These are phyloP conservation scores for Ustilago cynodontis DNA, from an alignment of 1,284 basidiomycete genomes.

Conservation along the genomic window DNA sequence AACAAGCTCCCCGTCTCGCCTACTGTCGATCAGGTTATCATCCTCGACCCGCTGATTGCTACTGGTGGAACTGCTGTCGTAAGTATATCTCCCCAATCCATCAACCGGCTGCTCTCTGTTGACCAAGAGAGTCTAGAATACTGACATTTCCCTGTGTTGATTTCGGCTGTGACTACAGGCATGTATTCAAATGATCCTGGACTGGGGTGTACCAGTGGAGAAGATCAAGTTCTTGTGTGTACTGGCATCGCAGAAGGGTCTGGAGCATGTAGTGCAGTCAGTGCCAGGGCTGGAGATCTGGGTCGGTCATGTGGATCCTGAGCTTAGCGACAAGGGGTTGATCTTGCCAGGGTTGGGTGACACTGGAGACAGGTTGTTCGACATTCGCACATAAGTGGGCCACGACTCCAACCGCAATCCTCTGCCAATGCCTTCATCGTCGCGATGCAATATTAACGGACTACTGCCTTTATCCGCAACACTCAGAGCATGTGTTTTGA, in stretches of 20 bases:
- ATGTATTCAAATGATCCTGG: constrained; percentile 66
- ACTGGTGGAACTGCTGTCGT: constrained; percentile 91
- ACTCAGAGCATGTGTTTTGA: not conserved
- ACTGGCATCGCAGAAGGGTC: constrained; percentile 81
- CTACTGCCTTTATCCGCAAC: not conserved
- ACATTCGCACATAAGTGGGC: constrained; percentile 37
- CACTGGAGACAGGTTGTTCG: constrained; percentile 61
- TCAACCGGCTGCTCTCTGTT: not conserved
- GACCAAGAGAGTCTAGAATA: not conserved
- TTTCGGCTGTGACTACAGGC: constrained; percentile 29
- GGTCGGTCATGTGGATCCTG: constrained; percentile 60
- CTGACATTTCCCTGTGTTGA: constrained; percentile 9
- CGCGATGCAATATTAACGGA: not conserved
- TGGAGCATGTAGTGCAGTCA: constrained; percentile 77
- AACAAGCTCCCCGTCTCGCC: constrained; percentile 77
- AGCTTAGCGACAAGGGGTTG: constrained; percentile 59
- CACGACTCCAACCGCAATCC: not conserved
- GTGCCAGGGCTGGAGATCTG: constrained; percentile 84
- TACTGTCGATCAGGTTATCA: constrained; percentile 83
- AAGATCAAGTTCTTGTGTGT: constrained; percentile 86
- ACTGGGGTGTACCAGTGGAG: constrained; percentile 67
- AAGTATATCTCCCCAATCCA: not conserved
- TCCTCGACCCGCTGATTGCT: constrained; percentile 89
- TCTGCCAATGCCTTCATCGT: not conserved
- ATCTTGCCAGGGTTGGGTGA: constrained; percentile 67